Base-by-base conservation (phyloP, 768 basidiomycete species). In the Psilocybe tampanensis region DNA sequence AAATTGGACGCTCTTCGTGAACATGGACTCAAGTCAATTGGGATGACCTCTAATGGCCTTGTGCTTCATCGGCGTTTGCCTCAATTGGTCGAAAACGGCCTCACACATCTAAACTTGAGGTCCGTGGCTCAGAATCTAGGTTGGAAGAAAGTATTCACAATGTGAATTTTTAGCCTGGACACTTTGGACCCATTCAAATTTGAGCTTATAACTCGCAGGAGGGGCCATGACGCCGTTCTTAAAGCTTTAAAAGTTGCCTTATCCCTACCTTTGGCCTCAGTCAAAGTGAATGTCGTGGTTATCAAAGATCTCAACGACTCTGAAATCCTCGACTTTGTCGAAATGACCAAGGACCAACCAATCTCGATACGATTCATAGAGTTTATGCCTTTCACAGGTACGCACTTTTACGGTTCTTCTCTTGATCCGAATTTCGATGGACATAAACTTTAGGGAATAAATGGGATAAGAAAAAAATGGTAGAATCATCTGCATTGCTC, bases 341-440 rank as follows among this genome's bases (percentile, higher is more conserved):
- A 88, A 63, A 74, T 95, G 72, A 91, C 90, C 4, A 84, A 80
- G 62, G 73, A 88, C 44, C 76, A 76, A 44, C 70, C 74, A 2
- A 71, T 94, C 22, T 90, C 84, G 36, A 84, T 94, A 39, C 84
- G 94, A 34, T 94, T 95, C 70, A 95, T 95, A 56, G 93, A 95
- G 70, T 95, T 91, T 67, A 95, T 96, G 94, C 92, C 94, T 11
- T 96, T 96, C 69, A 89, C 86, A 62, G 94, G 89, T 90, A 60
- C 60, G 71, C 29, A 29, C 29, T 29, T 29, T 29, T 9, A 29
- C 29, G n/a, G n/a, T n/a, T n/a, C n/a, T n/a, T n/a, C n/a, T n/a
- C n/a, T n/a, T n/a, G n/a, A 29, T 29, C 29, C 4, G 29, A 29
- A 29, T 5, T 29, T 4, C 4, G 9, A 29, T 9, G 4, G 29